Evolutionary conservation across 1,139 yeast species (phyloP), one percentile per base, ranked within the genome.

Genomic region (Petasospora fabianii): DNA sequence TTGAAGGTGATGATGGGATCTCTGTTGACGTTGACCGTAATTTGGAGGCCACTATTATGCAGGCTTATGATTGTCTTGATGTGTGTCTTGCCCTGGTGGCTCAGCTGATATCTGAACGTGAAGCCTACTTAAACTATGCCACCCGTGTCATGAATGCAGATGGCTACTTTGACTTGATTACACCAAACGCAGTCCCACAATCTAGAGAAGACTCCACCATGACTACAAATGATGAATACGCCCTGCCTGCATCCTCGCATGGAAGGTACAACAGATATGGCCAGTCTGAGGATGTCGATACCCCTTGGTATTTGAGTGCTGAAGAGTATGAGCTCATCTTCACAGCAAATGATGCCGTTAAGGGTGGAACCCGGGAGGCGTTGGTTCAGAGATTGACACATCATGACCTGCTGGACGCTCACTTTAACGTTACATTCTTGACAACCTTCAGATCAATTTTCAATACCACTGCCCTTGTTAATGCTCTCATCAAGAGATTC

Each of bases 321-420:
- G 95, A 86, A 49, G 95, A 85, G 47, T 77, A 69, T 47, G 85
- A 80, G 46, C 66, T 90, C 43, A 68, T 86, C 19, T 79, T 79
- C 51, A 95, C 88, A 51, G 66, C 77, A 29, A 80, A 80, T 46
- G 94, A 92, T 3, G 71, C 71, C 36, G 73, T 90, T 36, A 83
- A 84, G 56, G 97, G 97, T 33, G 97, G 97, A 6, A 80, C 95
- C 0, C 75, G 79, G 42, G 80, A 75, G 39, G 96, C 96, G 0
- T 65, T 92, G 39, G 73, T 92, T 11, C 85, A 92, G 37, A 88
- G 85, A 59, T 69, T 92, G 45, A 86, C 96, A 0, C 85, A 84
- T 54, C 96, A 90, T 56, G 79, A 77, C 43, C 63, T 74, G 34
- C 67, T 75, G 38, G 95, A 86, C 57, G 74, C 81, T 10, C 69